These are phyloP conservation scores for Moniliophthora roreri DNA, from an alignment of 1,284 basidiomycete species.

Conservation along the genomic window DNA sequence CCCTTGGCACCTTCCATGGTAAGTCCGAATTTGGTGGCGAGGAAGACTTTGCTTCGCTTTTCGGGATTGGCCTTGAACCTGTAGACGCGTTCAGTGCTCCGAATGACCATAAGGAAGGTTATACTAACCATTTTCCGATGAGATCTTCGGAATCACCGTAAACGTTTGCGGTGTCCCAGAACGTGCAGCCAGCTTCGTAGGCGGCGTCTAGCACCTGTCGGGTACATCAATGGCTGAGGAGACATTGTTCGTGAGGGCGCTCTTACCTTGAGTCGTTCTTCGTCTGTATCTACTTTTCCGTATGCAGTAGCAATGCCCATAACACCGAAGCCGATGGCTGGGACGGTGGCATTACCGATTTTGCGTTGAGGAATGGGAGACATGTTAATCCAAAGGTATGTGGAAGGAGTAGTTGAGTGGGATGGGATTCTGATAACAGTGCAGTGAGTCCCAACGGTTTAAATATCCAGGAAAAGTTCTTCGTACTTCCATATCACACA, in stretches of 20 bases:
- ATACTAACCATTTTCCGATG: conserved; percentile 40
- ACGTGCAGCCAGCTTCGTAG: conserved; percentile 35
- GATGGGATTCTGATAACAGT: neutral
- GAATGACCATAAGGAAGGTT: no score
- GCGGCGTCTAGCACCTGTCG: conserved; percentile 38
- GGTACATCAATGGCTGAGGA: neutral
- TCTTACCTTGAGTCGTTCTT: conserved; percentile 32
- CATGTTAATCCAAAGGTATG: neutral
- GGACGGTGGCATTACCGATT: conserved; percentile 20
- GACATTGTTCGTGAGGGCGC: neutral
- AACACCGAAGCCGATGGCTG: conserved; percentile 33
- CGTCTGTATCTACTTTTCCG: conserved; percentile 28
- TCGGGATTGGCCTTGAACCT: conserved; percentile 25
- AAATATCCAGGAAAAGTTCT: neutral
- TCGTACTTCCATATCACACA: no score
- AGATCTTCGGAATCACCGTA: conserved; percentile 46
- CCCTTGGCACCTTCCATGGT: conserved; percentile 12
- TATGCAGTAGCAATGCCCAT: conserved; percentile 35
- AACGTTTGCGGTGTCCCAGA: conserved; percentile 43
- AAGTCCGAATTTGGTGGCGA: conserved; percentile 34
- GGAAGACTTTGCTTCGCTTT: conserved; percentile 32
- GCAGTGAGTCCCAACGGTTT: neutral
- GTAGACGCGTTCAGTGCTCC: neutral
- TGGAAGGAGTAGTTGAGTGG: neutral
- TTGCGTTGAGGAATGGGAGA: conserved; percentile 5